Evolutionary conservation across 176 grass and related monocot species (phyloP), one percentile per base, ranked within the genome.

Genomic region (Poa pratensis): DNA sequence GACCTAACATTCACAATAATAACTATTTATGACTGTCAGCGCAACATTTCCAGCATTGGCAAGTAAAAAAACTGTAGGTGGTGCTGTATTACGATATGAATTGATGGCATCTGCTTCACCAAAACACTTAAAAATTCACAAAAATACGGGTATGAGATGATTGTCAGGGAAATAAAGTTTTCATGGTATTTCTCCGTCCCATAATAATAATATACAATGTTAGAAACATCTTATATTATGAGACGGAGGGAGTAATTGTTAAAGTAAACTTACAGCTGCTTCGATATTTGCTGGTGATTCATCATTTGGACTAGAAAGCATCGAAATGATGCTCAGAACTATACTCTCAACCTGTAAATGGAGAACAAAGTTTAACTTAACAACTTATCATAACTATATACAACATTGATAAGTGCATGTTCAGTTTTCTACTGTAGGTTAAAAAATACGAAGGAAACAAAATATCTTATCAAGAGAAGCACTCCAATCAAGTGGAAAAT

Each of bases 281-380:
- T 97, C 94, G 67, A 97, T 85, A 88, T 97, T 97, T 76, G 92
- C 94, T 71, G 92, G 89, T 4, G 94, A 97, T 74, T 97, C 92
- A 37, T 97, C 94, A 71, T 97, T 97, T 69, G 94, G 94, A 83
- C 92, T 90, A 83, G 94, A 97, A 78, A 97, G 92, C 92, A 97
- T 97, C 18, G 94, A 94, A 84, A 97, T 97, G 79, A 97, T 97
- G 90, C 94, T 97, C 60, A 97, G 45, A 87, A 97, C 94, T 83
- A 97, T 97, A 57, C 94, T 97, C 80, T 97, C 92, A 71, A 97
- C 94, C 94, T 97, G 77, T 55, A 92, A 70, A 82, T 51, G 73
- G 19, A 77, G 30, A 50, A 46, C 46, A 57, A 20, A 5, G 20
- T 66, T 80, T 51, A 73, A 72, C 6, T 74, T 74, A 51, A 18